Evolutionary conservation across 2,329 filamentous ascomycete species (phyloP).

Genomic region (Clonostachys byssicola): DNA sequence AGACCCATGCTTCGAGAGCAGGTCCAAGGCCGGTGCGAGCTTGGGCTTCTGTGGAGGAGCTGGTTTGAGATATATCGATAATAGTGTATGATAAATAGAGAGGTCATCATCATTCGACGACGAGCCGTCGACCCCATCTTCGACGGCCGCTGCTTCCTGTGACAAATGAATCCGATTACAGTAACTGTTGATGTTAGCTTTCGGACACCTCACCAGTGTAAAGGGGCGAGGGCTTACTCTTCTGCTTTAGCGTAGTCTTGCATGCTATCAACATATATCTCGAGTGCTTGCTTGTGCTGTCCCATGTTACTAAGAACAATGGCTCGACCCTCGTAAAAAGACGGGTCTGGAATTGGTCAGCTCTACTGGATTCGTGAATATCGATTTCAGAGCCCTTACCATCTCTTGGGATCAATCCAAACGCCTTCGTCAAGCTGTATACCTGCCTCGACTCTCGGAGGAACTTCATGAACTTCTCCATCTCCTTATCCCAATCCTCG

Average conservation of each 20-base stretch:
- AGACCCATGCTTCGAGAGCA: slow-evolving; percentile 90
- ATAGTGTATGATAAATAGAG: slow-evolving; percentile 87
- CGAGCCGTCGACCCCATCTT: slow-evolving; percentile 38
- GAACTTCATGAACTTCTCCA: slow-evolving; percentile 68
- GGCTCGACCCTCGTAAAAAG: slow-evolving; percentile 85
- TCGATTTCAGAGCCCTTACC: slow-evolving; percentile 43
- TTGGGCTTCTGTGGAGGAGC: slow-evolving; percentile 67
- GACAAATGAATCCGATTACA: slow-evolving; percentile 80
- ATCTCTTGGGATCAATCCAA: slow-evolving; percentile 74
- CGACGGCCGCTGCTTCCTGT: slow-evolving; percentile 37
- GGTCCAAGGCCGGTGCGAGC: slow-evolving; percentile 74
- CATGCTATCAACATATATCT: slow-evolving; percentile 96
- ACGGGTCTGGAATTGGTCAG: slow-evolving; percentile 53
- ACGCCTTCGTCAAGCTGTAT: slow-evolving; percentile 76
- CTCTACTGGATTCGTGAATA: background rate
- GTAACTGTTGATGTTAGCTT: slow-evolving; percentile 48
- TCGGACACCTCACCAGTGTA: slow-evolving; percentile 4
- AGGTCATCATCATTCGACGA: slow-evolving; percentile 34
- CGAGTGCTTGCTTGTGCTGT: slow-evolving; percentile 90
- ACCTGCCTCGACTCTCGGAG: slow-evolving; percentile 66
- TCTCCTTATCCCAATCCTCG: slow-evolving; percentile 51
- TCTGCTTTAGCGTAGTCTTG: slow-evolving; percentile 85
- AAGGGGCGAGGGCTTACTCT: slow-evolving; percentile 54
- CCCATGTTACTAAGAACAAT: slow-evolving; percentile 93
- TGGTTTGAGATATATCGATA: slow-evolving; percentile 85